Evolutionary conservation across 2,329 filamentous ascomycete species (phyloP).

Genomic region (Ophiocordyceps robertsii): DNA sequence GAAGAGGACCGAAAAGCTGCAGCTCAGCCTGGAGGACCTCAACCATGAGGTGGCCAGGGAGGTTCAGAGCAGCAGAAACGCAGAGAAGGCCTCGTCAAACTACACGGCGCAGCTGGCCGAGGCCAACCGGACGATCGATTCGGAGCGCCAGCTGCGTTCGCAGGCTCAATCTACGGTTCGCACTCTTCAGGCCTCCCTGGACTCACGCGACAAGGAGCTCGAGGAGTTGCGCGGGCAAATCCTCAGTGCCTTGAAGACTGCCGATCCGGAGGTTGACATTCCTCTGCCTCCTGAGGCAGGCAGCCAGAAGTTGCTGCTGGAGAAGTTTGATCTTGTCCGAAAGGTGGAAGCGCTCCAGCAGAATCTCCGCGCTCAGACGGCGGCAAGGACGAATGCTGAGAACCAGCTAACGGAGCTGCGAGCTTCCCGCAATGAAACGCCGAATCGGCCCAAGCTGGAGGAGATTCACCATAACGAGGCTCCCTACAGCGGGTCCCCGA

Average conservation of each 20-base stretch:
- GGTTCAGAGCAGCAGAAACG: conserved; percentile 77
- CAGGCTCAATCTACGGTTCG: conserved; percentile 80
- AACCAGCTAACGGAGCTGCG: conserved; percentile 68
- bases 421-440: conserved; percentile 58
- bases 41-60: conserved; percentile 86
- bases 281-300: conserved; percentile 44
- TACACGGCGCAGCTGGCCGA: conserved; percentile 76
- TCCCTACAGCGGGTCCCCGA: conserved; percentile 60
- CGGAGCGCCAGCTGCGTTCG: conserved; percentile 69
- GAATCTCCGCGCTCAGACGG: conserved; percentile 69
- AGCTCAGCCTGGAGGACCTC: conserved; percentile 77
- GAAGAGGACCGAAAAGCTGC: conserved; percentile 88
- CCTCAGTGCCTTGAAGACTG: conserved; percentile 70
- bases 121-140: conserved; percentile 77
- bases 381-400: conserved; percentile 72
- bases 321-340: conserved; percentile 71
- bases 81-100: conserved; percentile 75
- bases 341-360: conserved; percentile 84
- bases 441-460: conserved; percentile 62
- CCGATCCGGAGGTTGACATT: conserved; percentile 61
- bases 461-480: conserved; percentile 80
- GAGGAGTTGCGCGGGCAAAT: conserved; percentile 69
- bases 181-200: conserved; percentile 65
- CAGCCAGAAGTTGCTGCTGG: conserved; percentile 54
- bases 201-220: conserved; percentile 69